Percentiles rank a stretch among this genome's conserved stretches.
Conservation (phyloP, 2,329 filamentous ascomycete species). For the Colletotrichum godetiae region DNA sequence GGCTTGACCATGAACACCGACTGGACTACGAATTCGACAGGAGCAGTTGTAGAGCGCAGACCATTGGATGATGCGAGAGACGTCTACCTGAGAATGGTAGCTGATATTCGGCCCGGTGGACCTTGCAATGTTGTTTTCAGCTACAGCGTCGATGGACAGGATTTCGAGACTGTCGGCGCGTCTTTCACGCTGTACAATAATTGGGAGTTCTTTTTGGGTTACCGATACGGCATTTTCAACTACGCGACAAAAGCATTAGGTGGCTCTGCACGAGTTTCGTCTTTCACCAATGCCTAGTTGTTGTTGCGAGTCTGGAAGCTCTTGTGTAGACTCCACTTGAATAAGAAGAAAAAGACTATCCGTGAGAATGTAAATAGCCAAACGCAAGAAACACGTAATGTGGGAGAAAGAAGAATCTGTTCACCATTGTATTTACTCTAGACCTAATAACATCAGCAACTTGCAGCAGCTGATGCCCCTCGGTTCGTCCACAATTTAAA, state of each 20-base stretch:
- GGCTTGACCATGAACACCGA: conserved; percentile 1
- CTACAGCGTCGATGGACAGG: conserved; percentile 56
- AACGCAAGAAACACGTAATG: too few species aligned
- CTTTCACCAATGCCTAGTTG: conserved; percentile 1
- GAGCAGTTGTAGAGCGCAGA: neutral
- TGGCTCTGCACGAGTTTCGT: conserved; percentile 29
- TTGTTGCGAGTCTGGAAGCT: neutral
- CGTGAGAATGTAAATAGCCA: too few species aligned
- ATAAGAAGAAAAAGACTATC: too few species aligned
- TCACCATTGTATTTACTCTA: neutral
- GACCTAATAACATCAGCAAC: neutral
- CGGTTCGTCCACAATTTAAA: neutral
- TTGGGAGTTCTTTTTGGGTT: conserved; percentile 60
- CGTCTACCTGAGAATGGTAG: conserved; percentile 38
- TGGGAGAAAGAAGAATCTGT: too few species aligned
- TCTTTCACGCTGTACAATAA: conserved; percentile 48
- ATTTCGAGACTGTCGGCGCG: conserved; percentile 50
- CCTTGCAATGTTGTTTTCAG: conserved; percentile 37
- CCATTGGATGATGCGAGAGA: conserved; percentile 2
- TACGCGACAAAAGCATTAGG: conserved; percentile 52
- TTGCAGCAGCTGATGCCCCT: neutral
- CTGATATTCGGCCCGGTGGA: conserved; percentile 38
- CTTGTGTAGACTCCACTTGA: neutral
- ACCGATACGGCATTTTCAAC: conserved; percentile 61
- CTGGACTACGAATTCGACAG: neutral